A percentile compares a stretch with the other conserved stretches of the same genome.
Evolutionary conservation across 176 grass and related monocot species (phyloP).

Genomic region (Leersia perrieri): DNA sequence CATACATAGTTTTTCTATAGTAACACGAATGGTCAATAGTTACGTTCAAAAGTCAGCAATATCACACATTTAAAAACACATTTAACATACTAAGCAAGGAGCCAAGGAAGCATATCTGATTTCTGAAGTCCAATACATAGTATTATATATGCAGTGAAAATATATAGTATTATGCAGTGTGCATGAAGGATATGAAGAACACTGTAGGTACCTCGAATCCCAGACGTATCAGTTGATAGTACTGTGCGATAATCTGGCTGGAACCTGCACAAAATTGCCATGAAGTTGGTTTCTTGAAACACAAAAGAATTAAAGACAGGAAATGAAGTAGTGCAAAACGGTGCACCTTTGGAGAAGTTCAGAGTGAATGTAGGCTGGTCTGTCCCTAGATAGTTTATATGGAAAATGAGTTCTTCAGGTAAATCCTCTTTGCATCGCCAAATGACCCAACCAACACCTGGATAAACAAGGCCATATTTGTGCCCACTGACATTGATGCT

Average conservation of each 20-base stretch:
- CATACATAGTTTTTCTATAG: no score
- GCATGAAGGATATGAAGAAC: not conserved
- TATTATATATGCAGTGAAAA: not conserved
- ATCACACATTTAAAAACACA: no score
- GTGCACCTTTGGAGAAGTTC: constrained; percentile 76
- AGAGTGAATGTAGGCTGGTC: constrained; percentile 75
- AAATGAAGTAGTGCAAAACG: not conserved
- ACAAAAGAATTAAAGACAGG: not conserved
- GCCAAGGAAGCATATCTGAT: no score
- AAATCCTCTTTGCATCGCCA: constrained; percentile 71
- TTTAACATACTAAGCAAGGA: no score
- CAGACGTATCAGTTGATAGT: constrained; percentile 67
- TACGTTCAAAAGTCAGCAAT: no score
- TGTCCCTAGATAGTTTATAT: constrained; percentile 69
- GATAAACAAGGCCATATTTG: constrained; percentile 72
- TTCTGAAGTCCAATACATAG: not conserved
- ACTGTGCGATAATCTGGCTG: constrained; percentile 79
- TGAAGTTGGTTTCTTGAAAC: not conserved
- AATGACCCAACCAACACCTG: constrained; percentile 70
- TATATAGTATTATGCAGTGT: not conserved
- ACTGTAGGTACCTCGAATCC: constrained; percentile 27
- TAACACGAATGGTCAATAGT: no score
- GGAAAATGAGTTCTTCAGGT: constrained; percentile 75
- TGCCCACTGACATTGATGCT: constrained; percentile 80
- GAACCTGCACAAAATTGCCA: constrained; percentile 37